These are phyloP conservation scores for Hygrocybe punicea DNA, from an alignment of 768 basidiomycete genomes.

Conservation along the genomic window DNA sequence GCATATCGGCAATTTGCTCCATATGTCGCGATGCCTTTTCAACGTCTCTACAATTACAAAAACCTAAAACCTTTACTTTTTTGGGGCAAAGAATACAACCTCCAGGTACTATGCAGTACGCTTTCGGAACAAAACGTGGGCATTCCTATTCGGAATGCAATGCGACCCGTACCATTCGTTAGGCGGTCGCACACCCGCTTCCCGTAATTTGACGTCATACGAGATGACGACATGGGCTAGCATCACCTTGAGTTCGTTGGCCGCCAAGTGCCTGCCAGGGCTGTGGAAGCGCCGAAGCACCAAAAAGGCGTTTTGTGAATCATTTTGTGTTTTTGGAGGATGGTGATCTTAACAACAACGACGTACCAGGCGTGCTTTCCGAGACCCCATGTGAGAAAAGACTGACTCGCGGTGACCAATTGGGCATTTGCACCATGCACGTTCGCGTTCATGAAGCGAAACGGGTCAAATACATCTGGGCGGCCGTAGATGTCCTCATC, in stretches of 20 bases:
- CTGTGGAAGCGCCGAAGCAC: neutral
- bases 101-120: too few species aligned
- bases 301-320: neutral
- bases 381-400: conserved; percentile 25
- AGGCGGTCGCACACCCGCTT: neutral
- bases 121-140: conserved; percentile 6
- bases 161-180: neutral
- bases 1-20: too few species aligned
- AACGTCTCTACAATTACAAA: too few species aligned
- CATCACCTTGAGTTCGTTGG: conserved; percentile 4
- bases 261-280: conserved; percentile 4
- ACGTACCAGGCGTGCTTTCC: conserved; percentile 6
- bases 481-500: conserved; percentile 26
- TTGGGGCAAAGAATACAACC: too few species aligned
- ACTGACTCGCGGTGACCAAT: conserved; percentile 30
- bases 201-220: conserved; percentile 6
- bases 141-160: neutral
- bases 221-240: neutral
- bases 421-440: conserved; percentile 30
- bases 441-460: conserved; percentile 41
- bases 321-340: neutral
- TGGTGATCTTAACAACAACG: neutral
- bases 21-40: too few species aligned
- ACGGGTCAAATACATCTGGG: conserved; percentile 36
- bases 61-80: too few species aligned